Evolutionary conservation across 1,284 basidiomycete genomes (phyloP).

Genomic region (Tilletia caries): DNA sequence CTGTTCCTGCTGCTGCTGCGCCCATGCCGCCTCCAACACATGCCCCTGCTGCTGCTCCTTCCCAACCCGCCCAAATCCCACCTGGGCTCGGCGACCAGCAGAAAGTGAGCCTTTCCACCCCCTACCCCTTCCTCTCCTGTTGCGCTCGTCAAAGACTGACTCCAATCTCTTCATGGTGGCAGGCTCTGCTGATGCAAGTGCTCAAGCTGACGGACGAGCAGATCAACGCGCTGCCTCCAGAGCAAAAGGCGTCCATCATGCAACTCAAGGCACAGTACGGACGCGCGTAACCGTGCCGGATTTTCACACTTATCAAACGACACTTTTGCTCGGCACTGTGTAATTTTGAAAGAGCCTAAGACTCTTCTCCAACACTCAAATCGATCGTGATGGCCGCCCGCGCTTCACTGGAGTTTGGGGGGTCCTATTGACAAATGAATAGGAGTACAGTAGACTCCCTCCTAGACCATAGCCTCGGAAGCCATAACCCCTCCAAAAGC

Average conservation of each 20-base stretch:
- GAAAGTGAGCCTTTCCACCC: too few species aligned
- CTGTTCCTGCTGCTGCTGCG: background rate
- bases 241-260: conserved; percentile 79
- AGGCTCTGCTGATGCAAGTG: conserved; percentile 63
- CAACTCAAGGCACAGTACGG: conserved; percentile 57
- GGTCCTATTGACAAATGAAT: too few species aligned
- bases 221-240: conserved; percentile 75
- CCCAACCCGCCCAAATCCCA: background rate
- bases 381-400: too few species aligned
- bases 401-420: too few species aligned
- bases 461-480: too few species aligned
- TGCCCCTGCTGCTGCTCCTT: background rate
- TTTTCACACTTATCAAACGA: too few species aligned
- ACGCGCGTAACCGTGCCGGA: conserved; percentile 18
- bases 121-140: background rate
- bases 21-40: background rate
- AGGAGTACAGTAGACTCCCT: too few species aligned
- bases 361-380: too few species aligned
- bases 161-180: background rate
- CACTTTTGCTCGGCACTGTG: too few species aligned
- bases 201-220: conserved; percentile 79
- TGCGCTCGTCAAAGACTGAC: background rate
- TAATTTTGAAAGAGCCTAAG: too few species aligned
- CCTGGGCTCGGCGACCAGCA: background rate
- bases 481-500: too few species aligned